A percentile compares a stretch with the other conserved stretches of the same genome.
phyloP scores from a whole-genome alignment of 2,329 filamentous ascomycete species.

The Aspergillus luchuensis region DNA sequence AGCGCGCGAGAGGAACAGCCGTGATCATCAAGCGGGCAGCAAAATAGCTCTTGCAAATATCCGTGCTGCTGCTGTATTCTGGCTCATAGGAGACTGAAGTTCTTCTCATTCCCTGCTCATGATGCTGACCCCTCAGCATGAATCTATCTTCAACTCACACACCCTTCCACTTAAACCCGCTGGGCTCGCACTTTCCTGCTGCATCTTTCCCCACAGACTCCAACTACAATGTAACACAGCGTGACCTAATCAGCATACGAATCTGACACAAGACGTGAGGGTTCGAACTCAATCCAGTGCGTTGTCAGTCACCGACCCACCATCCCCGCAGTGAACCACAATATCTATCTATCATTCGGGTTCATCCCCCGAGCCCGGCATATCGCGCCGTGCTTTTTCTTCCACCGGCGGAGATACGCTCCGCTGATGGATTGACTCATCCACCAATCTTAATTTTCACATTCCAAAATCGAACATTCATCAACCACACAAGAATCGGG shows the following conservation, averaged over 20 bases:
- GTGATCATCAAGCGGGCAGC: too few relatives aligned
- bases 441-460: neutral
- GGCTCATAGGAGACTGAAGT: too few relatives aligned
- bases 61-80: too few relatives aligned
- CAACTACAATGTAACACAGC: neutral
- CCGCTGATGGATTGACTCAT: neutral
- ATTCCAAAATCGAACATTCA: neutral
- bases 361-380: neutral
- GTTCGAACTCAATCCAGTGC: neutral
- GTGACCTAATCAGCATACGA: neutral
- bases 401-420: neutral
- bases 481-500: neutral
- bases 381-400: neutral
- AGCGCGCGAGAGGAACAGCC: too few relatives aligned
- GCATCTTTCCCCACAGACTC: neutral
- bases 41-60: too few relatives aligned
- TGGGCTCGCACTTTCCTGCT: too few relatives aligned
- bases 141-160: too few relatives aligned
- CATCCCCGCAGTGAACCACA: neutral
- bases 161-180: too few relatives aligned
- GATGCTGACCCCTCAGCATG: too few relatives aligned
- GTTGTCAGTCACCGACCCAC: neutral
- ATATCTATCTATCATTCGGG: neutral
- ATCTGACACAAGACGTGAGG: neutral
- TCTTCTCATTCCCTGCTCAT: too few relatives aligned